phyloP scores from a whole-genome alignment of 2,329 filamentous ascomycete species.

The Fusarium sp. region DNA sequence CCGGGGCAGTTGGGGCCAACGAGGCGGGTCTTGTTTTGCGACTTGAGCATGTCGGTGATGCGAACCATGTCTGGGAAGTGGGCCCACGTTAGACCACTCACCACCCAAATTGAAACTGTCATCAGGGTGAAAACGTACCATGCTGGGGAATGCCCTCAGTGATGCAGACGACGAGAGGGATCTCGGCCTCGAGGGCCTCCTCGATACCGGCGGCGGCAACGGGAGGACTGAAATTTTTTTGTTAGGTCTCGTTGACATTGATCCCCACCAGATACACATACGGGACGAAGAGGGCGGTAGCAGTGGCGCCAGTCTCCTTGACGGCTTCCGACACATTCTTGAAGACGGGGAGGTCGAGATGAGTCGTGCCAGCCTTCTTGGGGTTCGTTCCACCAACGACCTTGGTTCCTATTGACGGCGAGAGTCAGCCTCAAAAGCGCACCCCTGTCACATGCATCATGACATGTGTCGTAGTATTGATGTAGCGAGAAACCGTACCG shows the following conservation, averaged over 20 bases:
- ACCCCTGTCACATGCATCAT: conserved; percentile 44
- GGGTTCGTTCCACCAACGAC: conserved; percentile 98
- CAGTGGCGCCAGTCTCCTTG: conserved; percentile 89
- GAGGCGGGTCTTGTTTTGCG: conserved; percentile 95
- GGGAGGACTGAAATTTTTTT: conserved; percentile 72
- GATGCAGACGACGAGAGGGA: conserved; percentile 95
- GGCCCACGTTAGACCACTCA: conserved; percentile 21
- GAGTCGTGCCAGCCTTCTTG: conserved; percentile 93
- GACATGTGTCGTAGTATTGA: conserved; percentile 39
- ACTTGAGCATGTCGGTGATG: conserved; percentile 98
- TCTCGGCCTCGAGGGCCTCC: conserved; percentile 93
- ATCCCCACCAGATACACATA: conserved; percentile 58
- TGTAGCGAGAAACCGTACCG: conserved; percentile 68
- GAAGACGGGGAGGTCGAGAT: conserved; percentile 94
- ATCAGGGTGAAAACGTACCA: conserved; percentile 66
- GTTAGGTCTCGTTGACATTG: conserved; percentile 12
- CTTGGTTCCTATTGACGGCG: conserved; percentile 78
- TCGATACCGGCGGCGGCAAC: conserved; percentile 95
- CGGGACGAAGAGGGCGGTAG: conserved; percentile 97
- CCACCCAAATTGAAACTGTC: not conserved
- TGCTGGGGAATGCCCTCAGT: conserved; percentile 98
- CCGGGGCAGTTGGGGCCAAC: conserved; percentile 98
- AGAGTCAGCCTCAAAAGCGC: conserved; percentile 41
- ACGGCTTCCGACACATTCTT: conserved; percentile 88
- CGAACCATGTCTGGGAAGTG: conserved; percentile 87